These are phyloP conservation scores for Inga leiocalycina DNA, from an alignment of 306 rosid species.

Conservation along the genomic window DNA sequence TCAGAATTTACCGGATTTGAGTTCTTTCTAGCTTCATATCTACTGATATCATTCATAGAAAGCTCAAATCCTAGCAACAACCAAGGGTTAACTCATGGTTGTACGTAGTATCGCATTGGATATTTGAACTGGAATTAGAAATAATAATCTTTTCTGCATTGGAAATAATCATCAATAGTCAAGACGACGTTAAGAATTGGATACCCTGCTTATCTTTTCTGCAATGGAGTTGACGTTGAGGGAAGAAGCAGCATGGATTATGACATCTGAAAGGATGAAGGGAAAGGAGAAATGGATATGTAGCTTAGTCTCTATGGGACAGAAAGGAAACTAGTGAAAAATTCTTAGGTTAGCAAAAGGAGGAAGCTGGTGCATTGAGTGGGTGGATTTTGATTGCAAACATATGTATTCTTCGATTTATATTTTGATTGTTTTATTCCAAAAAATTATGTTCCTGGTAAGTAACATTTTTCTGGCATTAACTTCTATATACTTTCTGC, in stretches of 20 bases:
- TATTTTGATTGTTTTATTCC: slow-evolving; percentile 8
- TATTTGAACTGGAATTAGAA: slow-evolving; percentile 4
- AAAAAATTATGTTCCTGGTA: slow-evolving; percentile 4
- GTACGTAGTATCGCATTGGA: background rate
- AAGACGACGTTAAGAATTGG: slow-evolving; percentile 18
- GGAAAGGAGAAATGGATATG: slow-evolving; percentile 14
- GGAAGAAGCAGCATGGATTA: background rate
- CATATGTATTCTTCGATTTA: background rate
- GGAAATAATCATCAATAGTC: slow-evolving; percentile 14
- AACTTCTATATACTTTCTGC: slow-evolving; percentile 15
- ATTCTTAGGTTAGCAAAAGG: background rate
- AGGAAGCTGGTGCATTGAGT: slow-evolving; percentile 19
- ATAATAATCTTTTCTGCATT: background rate
- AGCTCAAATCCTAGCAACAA: background rate
- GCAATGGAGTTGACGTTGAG: background rate
- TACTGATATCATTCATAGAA: background rate
- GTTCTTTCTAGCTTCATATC: background rate
- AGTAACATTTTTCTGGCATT: slow-evolving; percentile 7
- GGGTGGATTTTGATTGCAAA: slow-evolving; percentile 16
- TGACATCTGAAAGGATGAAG: background rate
- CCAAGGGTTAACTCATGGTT: background rate
- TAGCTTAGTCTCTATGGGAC: background rate
- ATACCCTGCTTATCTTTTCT: slow-evolving; percentile 1
- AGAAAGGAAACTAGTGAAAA: background rate
- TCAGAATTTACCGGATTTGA: slow-evolving; percentile 14